Percentiles rank a stretch among this genome's conserved stretches.
Evolutionary conservation across 371 early-diverging fungal species (phyloP).

Genomic region (Coelomomyces lativittatus): DNA sequence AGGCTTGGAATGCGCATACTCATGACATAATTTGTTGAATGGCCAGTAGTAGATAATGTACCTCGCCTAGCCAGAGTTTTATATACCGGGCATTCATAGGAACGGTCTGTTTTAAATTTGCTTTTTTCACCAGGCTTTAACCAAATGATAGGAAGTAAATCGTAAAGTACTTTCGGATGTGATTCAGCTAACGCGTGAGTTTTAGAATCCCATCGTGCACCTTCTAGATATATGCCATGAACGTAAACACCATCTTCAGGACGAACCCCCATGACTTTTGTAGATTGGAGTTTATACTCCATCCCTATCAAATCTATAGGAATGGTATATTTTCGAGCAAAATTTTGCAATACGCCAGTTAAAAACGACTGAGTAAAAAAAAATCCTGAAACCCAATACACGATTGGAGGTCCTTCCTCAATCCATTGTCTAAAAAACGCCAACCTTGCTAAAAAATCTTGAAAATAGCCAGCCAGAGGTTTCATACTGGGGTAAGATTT

Average conservation of each 20-base stretch:
- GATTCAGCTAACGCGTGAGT: conserved; percentile 16
- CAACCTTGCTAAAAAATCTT: conserved; percentile 20
- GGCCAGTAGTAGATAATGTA: conserved; percentile 27
- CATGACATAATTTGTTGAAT: conserved; percentile 40
- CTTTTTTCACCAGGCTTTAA: neutral
- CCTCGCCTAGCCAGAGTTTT: conserved; percentile 37
- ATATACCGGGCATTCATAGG: conserved; percentile 23
- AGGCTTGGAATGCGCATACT: conserved; percentile 14
- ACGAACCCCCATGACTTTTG: conserved; percentile 3
- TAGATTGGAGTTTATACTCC: conserved; percentile 14
- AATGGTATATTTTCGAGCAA: conserved; percentile 25
- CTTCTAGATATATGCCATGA: conserved; percentile 32
- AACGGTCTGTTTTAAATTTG: neutral
- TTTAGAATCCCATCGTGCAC: conserved; percentile 25
- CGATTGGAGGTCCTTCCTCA: conserved; percentile 16
- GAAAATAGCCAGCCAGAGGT: conserved; percentile 24
- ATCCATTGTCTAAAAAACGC: conserved; percentile 31
- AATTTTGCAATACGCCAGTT: conserved; percentile 37
- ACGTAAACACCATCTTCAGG: conserved; percentile 32
- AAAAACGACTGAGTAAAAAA: conserved; percentile 42
- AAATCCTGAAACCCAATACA: conserved; percentile 42
- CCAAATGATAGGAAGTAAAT: conserved; percentile 23
- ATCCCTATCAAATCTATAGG: conserved; percentile 28
- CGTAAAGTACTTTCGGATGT: conserved; percentile 18
- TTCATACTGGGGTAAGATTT: conserved; percentile 33